Percentiles rank a stretch among this genome's conserved stretches.
Conservation (phyloP, 2,329 filamentous ascomycete species). For the Penicillium janthinellum region DNA sequence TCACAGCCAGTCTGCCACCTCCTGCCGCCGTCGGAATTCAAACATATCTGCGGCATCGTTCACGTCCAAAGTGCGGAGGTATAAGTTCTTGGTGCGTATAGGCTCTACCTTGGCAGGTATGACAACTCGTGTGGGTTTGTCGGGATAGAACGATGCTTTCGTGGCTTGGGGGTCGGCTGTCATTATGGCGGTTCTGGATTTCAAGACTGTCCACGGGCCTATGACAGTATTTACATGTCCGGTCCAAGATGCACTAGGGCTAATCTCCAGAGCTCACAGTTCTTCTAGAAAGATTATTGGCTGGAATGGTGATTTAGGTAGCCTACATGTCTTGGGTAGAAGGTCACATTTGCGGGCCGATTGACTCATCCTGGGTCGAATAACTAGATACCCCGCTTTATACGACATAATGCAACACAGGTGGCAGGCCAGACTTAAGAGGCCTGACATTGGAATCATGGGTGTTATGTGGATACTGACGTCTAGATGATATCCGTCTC, state of each 20-base stretch:
- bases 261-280: background rate
- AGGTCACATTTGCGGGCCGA: background rate
- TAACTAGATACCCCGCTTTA: conserved; percentile 1
- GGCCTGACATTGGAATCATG: background rate
- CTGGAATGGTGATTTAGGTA: background rate
- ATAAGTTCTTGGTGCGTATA: conserved; percentile 22
- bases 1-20: conserved; percentile 35
- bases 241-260: background rate
- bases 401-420: background rate
- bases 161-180: background rate
- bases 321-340: background rate
- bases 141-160: conserved; percentile 15
- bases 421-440: background rate
- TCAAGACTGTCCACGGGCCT: background rate
- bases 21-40: conserved; percentile 25
- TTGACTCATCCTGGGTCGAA: background rate
- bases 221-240: background rate
- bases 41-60: conserved; percentile 25
- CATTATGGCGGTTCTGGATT: background rate
- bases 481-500: background rate
- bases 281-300: background rate
- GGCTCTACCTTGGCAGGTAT: conserved; percentile 8
- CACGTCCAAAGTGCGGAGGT: conserved; percentile 22
- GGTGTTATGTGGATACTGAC: background rate
- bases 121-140: conserved; percentile 16